Evolutionary conservation across 2,329 filamentous ascomycete genomes (phyloP).

Genomic region (Hortaea werneckii): DNA sequence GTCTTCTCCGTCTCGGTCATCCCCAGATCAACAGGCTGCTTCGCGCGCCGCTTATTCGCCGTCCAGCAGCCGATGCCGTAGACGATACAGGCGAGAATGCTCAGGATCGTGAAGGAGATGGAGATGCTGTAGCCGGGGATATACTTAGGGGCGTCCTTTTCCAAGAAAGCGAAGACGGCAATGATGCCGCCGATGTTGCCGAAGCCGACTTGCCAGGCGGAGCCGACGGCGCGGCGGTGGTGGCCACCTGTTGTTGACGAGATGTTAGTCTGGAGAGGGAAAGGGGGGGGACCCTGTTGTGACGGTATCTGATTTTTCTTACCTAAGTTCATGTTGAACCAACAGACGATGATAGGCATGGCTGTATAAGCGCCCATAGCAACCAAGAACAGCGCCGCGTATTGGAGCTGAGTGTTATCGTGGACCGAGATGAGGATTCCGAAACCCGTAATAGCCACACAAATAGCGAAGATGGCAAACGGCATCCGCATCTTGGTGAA

Average conservation of each 20-base stretch:
- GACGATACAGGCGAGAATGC: conserved; percentile 47
- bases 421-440: conserved; percentile 64
- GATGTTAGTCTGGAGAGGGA: neutral
- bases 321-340: conserved; percentile 45
- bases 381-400: conserved; percentile 72
- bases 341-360: conserved; percentile 63
- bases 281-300: too few species aligned
- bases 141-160: conserved; percentile 56
- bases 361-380: conserved; percentile 61
- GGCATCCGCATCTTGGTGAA: conserved; percentile 59
- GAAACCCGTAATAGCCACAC: conserved; percentile 63
- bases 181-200: conserved; percentile 44
- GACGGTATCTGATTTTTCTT: too few species aligned
- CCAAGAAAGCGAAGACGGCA: conserved; percentile 40
- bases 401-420: conserved; percentile 56
- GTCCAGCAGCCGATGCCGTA: conserved; percentile 51
- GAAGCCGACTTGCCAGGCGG: conserved; percentile 18
- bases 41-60: conserved; percentile 53
- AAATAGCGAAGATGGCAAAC: conserved; percentile 61
- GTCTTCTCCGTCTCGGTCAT: conserved; percentile 54
- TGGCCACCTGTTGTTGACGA: neutral
- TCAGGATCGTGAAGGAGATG: conserved; percentile 62
- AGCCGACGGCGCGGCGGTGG: conserved; percentile 2
- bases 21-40: conserved; percentile 33
- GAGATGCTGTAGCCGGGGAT: conserved; percentile 67